phyloP scores from a whole-genome alignment of 805 yeast species.

The Henningerozyma blattae region DNA sequence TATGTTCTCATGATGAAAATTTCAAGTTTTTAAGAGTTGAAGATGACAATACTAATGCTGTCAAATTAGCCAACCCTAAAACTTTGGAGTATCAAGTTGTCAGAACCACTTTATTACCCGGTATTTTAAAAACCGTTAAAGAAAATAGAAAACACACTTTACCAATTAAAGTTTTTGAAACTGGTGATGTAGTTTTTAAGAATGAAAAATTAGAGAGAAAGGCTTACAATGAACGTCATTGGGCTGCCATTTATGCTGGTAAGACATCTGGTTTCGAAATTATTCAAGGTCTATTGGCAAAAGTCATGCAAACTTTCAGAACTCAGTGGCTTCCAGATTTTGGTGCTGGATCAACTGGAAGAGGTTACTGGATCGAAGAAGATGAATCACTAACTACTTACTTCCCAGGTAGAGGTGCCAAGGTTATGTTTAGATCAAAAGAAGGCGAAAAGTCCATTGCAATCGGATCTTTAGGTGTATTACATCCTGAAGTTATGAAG shows the following conservation, averaged over 20 bases:
- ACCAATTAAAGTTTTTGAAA: conserved; percentile 90
- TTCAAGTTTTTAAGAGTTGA: conserved; percentile 66
- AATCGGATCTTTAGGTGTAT: conserved; percentile 83
- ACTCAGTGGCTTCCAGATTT: conserved; percentile 62
- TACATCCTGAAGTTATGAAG: conserved; percentile 88
- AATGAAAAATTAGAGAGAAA: conserved; percentile 71
- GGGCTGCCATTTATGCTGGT: conserved; percentile 92
- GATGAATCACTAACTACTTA: conserved; percentile 55
- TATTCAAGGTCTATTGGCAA: conserved; percentile 89
- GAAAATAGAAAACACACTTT: conserved; percentile 93
- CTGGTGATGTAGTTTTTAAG: conserved; percentile 89
- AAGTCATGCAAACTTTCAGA: conserved; percentile 92
- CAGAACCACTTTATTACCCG: conserved; percentile 88
- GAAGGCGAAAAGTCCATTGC: conserved; percentile 43
- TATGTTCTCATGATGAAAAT: conserved; percentile 95
- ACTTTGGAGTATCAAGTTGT: conserved; percentile 96
- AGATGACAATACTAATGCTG: conserved; percentile 73
- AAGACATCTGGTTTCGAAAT: conserved; percentile 90
- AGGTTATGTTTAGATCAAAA: conserved; percentile 57
- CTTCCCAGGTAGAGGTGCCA: conserved; percentile 98
- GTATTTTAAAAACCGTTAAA: conserved; percentile 84
- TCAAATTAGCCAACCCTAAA: conserved; percentile 90
- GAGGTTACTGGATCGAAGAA: conserved; percentile 83
- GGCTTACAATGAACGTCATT: conserved; percentile 84
- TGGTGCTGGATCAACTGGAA: conserved; percentile 34